These are phyloP conservation scores for Metschnikowia aberdeeniae DNA, from an alignment of 805 yeast genomes.

Conservation along the genomic window DNA sequence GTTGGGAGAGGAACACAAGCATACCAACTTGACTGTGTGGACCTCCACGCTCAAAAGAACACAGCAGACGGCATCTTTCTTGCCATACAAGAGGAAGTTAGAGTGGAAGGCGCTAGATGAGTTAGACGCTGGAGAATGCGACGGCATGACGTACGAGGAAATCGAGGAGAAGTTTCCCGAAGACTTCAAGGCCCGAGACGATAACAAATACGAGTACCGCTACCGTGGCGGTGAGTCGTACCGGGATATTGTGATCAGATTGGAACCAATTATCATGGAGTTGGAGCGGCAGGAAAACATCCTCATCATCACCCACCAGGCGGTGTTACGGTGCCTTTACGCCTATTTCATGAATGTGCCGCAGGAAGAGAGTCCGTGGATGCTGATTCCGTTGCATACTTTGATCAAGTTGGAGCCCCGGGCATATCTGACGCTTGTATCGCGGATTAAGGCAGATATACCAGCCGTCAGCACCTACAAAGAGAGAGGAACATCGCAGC, in stretches of 20 bases:
- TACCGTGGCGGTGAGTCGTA: conserved; percentile 97
- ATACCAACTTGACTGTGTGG: conserved; percentile 77
- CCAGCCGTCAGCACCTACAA: conserved; percentile 98
- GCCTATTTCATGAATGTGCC: conserved; percentile 99
- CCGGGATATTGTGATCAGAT: conserved; percentile 87
- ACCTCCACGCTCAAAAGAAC: conserved; percentile 89
- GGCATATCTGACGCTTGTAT: conserved; percentile 84
- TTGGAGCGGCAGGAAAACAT: conserved; percentile 95
- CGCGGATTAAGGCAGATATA: conserved; percentile 88
- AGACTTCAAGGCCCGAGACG: conserved; percentile 94
- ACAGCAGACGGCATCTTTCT: conserved; percentile 81
- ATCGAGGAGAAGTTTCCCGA: conserved; percentile 83
- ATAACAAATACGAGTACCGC: conserved; percentile 90
- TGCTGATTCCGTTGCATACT: conserved; percentile 96
- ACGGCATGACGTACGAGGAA: conserved; percentile 94
- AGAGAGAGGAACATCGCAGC: conserved; percentile 80
- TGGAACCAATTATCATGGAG: conserved; percentile 98
- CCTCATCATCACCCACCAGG: conserved; percentile 94
- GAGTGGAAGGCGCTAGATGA: conserved; percentile 98
- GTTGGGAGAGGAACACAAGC: conserved; percentile 52
- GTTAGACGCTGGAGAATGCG: conserved; percentile 96
- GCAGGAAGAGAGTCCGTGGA: conserved; percentile 97
- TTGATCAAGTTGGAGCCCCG: conserved; percentile 92
- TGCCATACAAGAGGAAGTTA: conserved; percentile 71
- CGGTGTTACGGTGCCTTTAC: conserved; percentile 91